Evolutionary conservation across 768 basidiomycete genomes (phyloP).

Genomic region (Brasilioporus rufonigricans): DNA sequence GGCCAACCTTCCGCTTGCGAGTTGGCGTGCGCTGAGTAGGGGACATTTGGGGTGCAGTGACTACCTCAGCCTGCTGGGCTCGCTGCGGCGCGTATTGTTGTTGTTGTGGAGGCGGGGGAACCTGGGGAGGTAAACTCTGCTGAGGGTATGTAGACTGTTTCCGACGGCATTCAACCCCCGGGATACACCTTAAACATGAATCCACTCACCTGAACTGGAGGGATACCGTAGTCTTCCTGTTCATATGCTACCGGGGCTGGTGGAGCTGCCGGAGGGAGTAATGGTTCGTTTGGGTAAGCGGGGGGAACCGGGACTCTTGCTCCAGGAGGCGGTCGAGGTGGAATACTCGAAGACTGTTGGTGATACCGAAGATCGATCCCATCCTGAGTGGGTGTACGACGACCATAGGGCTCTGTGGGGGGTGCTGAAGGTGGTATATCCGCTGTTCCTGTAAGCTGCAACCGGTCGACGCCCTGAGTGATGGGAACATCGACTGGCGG

Average conservation of each 20-base stretch:
- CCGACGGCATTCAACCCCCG: conserved; percentile 2
- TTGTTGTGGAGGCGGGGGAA: conserved; percentile 14
- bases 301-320: conserved; percentile 37
- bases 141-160: conserved; percentile 26
- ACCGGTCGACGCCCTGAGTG: conserved; percentile 40
- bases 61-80: conserved; percentile 31
- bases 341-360: conserved; percentile 32
- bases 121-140: conserved; percentile 20
- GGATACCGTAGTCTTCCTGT: conserved; percentile 25
- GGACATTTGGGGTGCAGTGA: conserved; percentile 30
- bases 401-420: conserved; percentile 21
- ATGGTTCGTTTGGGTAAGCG: conserved; percentile 34
- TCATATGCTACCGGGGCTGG: conserved; percentile 24
- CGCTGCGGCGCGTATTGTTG: conserved; percentile 28
- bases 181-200: background rate
- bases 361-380: conserved; percentile 43
- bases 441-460: conserved; percentile 42
- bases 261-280: conserved; percentile 24
- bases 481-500: conserved; percentile 34
- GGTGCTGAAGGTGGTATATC: conserved; percentile 34
- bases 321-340: conserved; percentile 37
- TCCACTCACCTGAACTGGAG: conserved; percentile 23
- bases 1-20: conserved; percentile 82
- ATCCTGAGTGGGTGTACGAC: conserved; percentile 30
- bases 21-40: conserved; percentile 42